A percentile compares a stretch with the other conserved stretches of the same genome.
phyloP scores from a whole-genome alignment of 2,329 filamentous ascomycete species.

The Pleoardoris graminearum region DNA sequence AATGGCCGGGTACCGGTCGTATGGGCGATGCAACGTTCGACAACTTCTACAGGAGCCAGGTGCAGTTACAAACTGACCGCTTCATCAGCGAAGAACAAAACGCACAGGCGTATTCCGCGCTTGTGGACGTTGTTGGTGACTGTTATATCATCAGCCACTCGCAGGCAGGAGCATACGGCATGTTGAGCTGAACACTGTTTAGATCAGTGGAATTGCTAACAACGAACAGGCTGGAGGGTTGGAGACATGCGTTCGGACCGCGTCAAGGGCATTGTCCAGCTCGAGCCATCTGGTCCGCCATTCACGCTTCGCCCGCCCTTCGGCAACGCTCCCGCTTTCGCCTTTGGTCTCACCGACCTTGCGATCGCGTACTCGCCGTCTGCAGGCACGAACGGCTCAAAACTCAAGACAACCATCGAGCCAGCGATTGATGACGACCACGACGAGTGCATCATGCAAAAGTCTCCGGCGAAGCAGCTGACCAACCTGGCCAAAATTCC shows the following conservation, averaged over 20 bases:
- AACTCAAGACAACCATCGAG: constrained; percentile 26
- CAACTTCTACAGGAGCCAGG: constrained; percentile 52
- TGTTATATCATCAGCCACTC: constrained; percentile 56
- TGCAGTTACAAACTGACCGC: constrained; percentile 42
- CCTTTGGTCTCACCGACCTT: constrained; percentile 38
- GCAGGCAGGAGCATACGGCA: constrained; percentile 51
- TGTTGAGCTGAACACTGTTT: not conserved
- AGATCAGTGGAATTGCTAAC: not conserved
- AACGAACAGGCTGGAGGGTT: not conserved
- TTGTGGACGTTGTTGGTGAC: constrained; percentile 51
- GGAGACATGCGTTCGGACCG: constrained; percentile 2
- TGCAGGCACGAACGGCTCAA: constrained; percentile 23
- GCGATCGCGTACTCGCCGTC: constrained; percentile 41
- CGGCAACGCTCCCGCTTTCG: constrained; percentile 44
- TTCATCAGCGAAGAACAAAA: constrained; percentile 37
- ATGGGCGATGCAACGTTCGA: constrained; percentile 55
- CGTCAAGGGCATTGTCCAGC: constrained; percentile 3
- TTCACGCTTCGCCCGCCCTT: constrained; percentile 45
- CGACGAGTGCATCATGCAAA: constrained; percentile 47
- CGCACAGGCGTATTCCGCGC: constrained; percentile 45
- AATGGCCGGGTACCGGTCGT: constrained; percentile 47
- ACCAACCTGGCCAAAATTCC: constrained; percentile 54
- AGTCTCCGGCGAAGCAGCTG: constrained; percentile 49
- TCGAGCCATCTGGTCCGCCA: constrained; percentile 1
- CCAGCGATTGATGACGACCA: constrained; percentile 28